These are phyloP conservation scores for Colletotrichum spinosum DNA, from an alignment of 2,329 filamentous ascomycete species.

Conservation along the genomic window DNA sequence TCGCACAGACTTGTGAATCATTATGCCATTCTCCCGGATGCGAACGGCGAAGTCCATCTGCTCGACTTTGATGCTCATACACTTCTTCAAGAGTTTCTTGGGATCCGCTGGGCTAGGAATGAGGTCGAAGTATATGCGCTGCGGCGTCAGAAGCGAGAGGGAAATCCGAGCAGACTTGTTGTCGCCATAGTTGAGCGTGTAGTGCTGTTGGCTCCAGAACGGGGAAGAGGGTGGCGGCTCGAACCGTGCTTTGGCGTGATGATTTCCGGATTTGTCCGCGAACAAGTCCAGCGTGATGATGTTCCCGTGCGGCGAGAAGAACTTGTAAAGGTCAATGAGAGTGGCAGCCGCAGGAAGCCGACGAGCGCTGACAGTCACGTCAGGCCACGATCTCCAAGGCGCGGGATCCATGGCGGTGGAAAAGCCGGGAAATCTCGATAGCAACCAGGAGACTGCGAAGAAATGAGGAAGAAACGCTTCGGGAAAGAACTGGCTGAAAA, in stretches of 20 bases:
- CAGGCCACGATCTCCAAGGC: conserved; percentile 49
- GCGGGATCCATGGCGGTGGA: conserved; percentile 1
- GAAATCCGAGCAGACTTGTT: conserved; percentile 7
- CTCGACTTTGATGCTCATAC: conserved; percentile 55
- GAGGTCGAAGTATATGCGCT: neutral
- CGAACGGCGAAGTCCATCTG: conserved; percentile 73
- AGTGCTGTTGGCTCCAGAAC: conserved; percentile 61
- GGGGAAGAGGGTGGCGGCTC: conserved; percentile 63
- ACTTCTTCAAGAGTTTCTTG: conserved; percentile 45
- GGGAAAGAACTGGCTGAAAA: too few relatives aligned
- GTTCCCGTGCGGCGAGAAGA: conserved; percentile 63
- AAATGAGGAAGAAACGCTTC: too few relatives aligned
- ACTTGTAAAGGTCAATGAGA: conserved; percentile 60
- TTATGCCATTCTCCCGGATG: conserved; percentile 65
- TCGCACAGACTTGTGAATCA: conserved; percentile 63
- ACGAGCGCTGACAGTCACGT: conserved; percentile 40
- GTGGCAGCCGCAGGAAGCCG: conserved; percentile 44
- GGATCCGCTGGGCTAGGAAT: conserved; percentile 47
- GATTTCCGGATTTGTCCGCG: conserved; percentile 53
- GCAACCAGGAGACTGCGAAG: too few relatives aligned
- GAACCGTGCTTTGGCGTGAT: conserved; percentile 65
- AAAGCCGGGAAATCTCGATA: neutral
- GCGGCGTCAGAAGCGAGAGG: conserved; percentile 6
- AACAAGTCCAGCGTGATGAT: conserved; percentile 69
- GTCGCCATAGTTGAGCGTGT: conserved; percentile 39